Evolutionary conservation across 2,329 filamentous ascomycete genomes (phyloP).

Genomic region (Fusarium brevicatenulatum): DNA sequence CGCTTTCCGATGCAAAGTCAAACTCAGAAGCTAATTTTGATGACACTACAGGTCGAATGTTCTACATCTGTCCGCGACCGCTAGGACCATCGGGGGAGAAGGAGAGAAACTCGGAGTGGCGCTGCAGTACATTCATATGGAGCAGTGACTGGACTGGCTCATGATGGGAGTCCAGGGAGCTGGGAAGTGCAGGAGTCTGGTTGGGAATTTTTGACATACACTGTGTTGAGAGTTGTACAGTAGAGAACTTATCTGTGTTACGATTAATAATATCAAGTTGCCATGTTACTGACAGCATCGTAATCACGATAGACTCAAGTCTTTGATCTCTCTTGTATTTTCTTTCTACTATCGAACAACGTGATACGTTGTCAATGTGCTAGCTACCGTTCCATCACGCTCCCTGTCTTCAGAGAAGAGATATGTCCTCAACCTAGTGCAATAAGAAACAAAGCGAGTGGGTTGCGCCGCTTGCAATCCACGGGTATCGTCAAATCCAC

Average conservation of each 20-base stretch:
- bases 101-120: conserved; percentile 86
- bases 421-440: neutral
- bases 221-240: neutral
- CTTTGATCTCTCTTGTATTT: neutral
- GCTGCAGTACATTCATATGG: conserved; percentile 86
- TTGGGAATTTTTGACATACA: neutral
- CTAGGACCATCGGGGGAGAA: conserved; percentile 87
- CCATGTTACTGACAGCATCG: neutral
- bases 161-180: neutral
- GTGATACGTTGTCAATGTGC: neutral
- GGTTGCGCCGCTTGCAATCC: neutral
- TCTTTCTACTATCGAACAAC: neutral
- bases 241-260: neutral
- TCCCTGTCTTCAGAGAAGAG: neutral
- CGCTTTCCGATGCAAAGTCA: neutral
- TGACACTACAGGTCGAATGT: conserved; percentile 61
- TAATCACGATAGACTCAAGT: neutral
- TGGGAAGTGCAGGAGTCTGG: neutral
- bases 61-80: conserved; percentile 75
- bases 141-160: conserved; percentile 65
- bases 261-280: neutral
- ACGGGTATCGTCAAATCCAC: too few relatives aligned
- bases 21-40: conserved; percentile 34
- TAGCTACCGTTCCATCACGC: neutral
- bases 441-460: neutral